Evolutionary conservation across 495 filamentous ascomycete genomes (phyloP), one percentile per base, ranked within the genome.

Genomic region (Jackrogersella multiformis): DNA sequence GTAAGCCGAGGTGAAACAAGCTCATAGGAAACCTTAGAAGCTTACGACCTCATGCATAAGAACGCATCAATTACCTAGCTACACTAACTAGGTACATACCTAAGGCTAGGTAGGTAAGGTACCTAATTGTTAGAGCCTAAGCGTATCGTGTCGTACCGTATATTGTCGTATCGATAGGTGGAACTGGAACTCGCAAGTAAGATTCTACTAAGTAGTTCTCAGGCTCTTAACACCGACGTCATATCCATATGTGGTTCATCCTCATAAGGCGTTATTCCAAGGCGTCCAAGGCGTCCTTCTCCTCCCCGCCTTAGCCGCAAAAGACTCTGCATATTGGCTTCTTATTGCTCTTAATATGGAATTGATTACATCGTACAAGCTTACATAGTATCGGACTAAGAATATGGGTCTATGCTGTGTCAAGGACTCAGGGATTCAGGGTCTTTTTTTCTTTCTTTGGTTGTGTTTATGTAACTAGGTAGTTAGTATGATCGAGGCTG

Each of bases 1-100:
- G 46, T 55, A 53, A 67, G 41, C 63, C 62, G 68, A 66, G 39
- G 66, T 71, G 68, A 67, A 71, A 71, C 68, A 71, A 39, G 63
- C 34, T 24, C 38, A 23, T 26, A 61, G 24, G 56, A n/a, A n/a
- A n/a, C n/a, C n/a, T 61, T 20, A 34, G 44, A 39, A 53, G 34
- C 52, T 63, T 49, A 42, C 6, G 45, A 58, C n/a, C n/a, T n/a
- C n/a, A n/a, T 58, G 61, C 67, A 70, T 66, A 49, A 66, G 26
- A 56, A 53, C 28, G 38, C 52, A 57, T 55, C 51, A 53, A 55
- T 23, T n/a, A n/a, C n/a, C n/a, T n/a, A n/a, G n/a, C n/a, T n/a
- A n/a, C n/a, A n/a, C n/a, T n/a, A n/a, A n/a, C n/a, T n/a, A n/a
- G n/a, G n/a, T n/a, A n/a, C n/a, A n/a, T n/a, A n/a, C n/a, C n/a